Evolutionary conservation across 2,329 filamentous ascomycete genomes (phyloP).

Genomic region (Dothideomycetidae sp.): DNA sequence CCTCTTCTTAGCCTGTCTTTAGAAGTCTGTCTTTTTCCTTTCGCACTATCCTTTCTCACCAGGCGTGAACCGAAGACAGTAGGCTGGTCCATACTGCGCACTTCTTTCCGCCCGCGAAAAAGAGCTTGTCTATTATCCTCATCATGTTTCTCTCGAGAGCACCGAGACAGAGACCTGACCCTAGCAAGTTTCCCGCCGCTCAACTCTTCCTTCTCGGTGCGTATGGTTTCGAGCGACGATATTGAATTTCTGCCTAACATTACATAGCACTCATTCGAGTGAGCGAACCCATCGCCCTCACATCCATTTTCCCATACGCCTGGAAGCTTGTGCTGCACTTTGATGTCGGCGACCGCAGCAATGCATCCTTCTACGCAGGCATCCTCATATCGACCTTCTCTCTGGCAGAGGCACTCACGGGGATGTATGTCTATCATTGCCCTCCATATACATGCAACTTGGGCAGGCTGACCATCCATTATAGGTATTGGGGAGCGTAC

Average conservation of each 20-base stretch:
- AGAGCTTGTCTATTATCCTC: too few species aligned
- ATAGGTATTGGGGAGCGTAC: slow-evolving; percentile 60
- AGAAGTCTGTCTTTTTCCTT: too few species aligned
- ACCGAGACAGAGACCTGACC: slow-evolving; percentile 41
- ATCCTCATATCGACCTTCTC: slow-evolving; percentile 77
- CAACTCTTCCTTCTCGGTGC: slow-evolving; percentile 77
- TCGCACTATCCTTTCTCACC: too few species aligned
- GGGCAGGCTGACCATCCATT: slow-evolving; percentile 2
- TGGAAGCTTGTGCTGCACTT: slow-evolving; percentile 71
- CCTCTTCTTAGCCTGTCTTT: too few species aligned
- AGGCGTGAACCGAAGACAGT: not conserved
- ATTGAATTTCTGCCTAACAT: not conserved
- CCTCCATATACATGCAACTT: not conserved
- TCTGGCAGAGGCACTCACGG: slow-evolving; percentile 66
- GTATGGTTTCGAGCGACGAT: slow-evolving; percentile 20
- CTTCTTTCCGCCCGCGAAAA: not conserved
- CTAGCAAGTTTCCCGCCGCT: slow-evolving; percentile 62
- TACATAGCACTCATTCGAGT: slow-evolving; percentile 71
- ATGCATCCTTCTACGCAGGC: slow-evolving; percentile 80
- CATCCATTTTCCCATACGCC: slow-evolving; percentile 85
- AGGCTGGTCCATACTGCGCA: not conserved
- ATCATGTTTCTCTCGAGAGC: slow-evolving; percentile 45
- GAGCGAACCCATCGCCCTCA: slow-evolving; percentile 82
- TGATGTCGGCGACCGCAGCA: slow-evolving; percentile 52
- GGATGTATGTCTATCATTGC: slow-evolving; percentile 38